Evolutionary conservation across 176 grass and related monocot species (phyloP).

Genomic region (Ampelocalamus luodianensis): DNA sequence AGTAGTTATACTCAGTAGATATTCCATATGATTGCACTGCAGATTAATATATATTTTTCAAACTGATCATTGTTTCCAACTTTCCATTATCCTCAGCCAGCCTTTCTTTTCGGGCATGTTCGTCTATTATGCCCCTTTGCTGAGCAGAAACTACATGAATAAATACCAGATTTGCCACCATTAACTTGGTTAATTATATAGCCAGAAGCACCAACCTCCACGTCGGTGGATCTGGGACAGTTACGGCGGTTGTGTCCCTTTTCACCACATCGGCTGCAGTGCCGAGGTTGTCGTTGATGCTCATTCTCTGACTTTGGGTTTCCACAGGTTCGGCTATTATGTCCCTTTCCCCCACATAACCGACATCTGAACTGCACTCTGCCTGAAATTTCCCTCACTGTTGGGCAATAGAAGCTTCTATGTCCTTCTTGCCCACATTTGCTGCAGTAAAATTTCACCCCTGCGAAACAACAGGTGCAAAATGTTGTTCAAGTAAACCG

Average conservation of each 20-base stretch:
- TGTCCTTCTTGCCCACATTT: slow-evolving; percentile 83
- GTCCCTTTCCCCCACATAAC: slow-evolving; percentile 71
- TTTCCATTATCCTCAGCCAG: slow-evolving; percentile 31
- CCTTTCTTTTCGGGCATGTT: slow-evolving; percentile 60
- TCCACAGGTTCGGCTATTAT: slow-evolving; percentile 80
- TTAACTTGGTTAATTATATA: slow-evolving; percentile 31
- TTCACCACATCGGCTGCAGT: slow-evolving; percentile 60
- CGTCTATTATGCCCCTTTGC: slow-evolving; percentile 73
- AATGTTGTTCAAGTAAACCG: not conserved
- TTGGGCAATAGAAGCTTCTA: slow-evolving; percentile 74
- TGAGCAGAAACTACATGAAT: slow-evolving; percentile 65
- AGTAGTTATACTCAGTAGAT: not conserved
- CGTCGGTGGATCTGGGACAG: slow-evolving; percentile 42
- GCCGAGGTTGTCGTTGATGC: slow-evolving; percentile 23
- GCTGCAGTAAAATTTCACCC: slow-evolving; percentile 85
- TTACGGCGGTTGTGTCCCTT: slow-evolving; percentile 60
- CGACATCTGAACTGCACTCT: slow-evolving; percentile 61
- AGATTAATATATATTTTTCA: not conserved
- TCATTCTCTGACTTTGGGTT: slow-evolving; percentile 47
- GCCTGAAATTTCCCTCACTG: slow-evolving; percentile 35
- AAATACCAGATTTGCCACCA: slow-evolving; percentile 48
- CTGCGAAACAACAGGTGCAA: slow-evolving; percentile 47
- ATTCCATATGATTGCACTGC: slow-evolving; percentile 21
- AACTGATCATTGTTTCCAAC: slow-evolving; percentile 33
- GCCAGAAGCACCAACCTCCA: slow-evolving; percentile 38